These are phyloP conservation scores for Raddia distichophylla DNA, from an alignment of 176 grass and related monocot species.

Conservation along the genomic window DNA sequence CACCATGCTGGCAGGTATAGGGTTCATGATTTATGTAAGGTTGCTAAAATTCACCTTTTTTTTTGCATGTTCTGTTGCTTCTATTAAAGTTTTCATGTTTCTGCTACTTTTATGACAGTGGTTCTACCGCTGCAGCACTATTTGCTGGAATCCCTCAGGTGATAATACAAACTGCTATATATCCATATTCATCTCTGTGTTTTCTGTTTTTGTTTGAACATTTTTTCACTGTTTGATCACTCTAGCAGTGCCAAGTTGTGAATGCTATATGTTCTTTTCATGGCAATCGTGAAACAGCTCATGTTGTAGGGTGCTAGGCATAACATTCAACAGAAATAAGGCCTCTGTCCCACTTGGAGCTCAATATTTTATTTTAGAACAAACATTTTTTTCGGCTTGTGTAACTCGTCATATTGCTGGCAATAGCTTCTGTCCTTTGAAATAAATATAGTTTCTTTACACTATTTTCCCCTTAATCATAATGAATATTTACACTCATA, in stretches of 20 bases:
- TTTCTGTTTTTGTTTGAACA: neutral
- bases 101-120: constrained; percentile 54
- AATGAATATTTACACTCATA: neutral
- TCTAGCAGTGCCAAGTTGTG: neutral
- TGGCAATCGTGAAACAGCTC: neutral
- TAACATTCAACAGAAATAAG: neutral
- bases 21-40: neutral
- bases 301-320: neutral
- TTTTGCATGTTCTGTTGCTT: constrained; percentile 1
- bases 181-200: constrained; percentile 5
- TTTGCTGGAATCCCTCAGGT: constrained; percentile 85
- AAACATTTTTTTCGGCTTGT: neutral
- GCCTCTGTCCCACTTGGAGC: neutral
- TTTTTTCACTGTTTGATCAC: neutral
- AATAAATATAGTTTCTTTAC: constrained; percentile 7
- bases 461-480: neutral
- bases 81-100: constrained; percentile 14
- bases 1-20: constrained; percentile 90
- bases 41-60: no score
- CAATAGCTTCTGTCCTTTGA: constrained; percentile 13
- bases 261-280: neutral
- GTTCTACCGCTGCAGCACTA: constrained; percentile 80
- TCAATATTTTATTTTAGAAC: neutral
- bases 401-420: neutral
- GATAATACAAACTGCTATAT: neutral